Evolutionary conservation across 148 eudicot genomes (phyloP), one percentile per base, ranked within the genome.

Genomic region (Persicaria maculosa): DNA sequence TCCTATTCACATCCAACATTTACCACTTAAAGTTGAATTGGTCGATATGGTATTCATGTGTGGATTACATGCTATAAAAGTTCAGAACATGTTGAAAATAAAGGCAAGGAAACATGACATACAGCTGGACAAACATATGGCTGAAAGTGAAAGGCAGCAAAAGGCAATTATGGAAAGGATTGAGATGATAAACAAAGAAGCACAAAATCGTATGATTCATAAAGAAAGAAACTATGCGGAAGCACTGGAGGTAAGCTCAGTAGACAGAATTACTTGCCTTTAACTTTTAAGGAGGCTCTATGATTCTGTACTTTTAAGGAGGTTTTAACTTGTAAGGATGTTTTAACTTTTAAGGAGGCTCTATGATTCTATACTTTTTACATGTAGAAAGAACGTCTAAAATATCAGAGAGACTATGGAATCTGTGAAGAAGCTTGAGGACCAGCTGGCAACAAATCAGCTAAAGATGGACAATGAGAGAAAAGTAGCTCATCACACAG

Each of bases 51-150:
- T n/a, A n/a, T n/a, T n/a, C n/a, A n/a, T n/a, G n/a, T n/a, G n/a
- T n/a, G n/a, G n/a, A 50, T 73, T 72, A 62, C 79, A 91, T 91
- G 91, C 90, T 67, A 89, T 88, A 94, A 89, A 86, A 84, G 98
- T 93, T 72, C 89, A 90, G 81, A 93, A 89, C 82, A 93, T 93
- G 97, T 75, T 93, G 83, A 91, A 91, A 74, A 89, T 91, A 75
- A 93, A 93, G 85, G 87, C 97, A 15, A 83, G 97, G 81, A 86
- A 86, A 86, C 95, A 91, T 82, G 98, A 89, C 78, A 88, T 93
- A 69, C 93, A 93, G 86, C 73, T 93, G 65, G 98, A 93, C 83
- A 91, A 90, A 80, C 86, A 89, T 76, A 88, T 87, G 84, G 98
- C 90, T 36, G 97, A 93, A 80, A 83, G 91, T 76, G 98, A 93